Conservation (phyloP, 2,329 filamentous ascomycete species). For the Spiromastix sp. region DNA sequence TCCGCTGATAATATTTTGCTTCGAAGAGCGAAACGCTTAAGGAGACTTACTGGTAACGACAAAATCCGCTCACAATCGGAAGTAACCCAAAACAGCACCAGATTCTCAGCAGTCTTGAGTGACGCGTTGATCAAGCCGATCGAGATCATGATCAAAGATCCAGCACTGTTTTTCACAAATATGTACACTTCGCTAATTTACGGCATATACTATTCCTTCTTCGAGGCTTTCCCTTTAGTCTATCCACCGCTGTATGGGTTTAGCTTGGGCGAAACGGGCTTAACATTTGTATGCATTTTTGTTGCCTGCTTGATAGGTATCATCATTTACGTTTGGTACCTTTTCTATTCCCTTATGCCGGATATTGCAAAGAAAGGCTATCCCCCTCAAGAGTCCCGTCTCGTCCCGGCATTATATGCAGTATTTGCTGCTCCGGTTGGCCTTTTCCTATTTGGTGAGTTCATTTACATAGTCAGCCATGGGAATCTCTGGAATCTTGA, state of each 20-base stretch:
- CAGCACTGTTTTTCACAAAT: slow-evolving; percentile 51
- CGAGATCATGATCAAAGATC: slow-evolving; percentile 51
- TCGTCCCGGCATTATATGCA: slow-evolving; percentile 44
- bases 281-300: slow-evolving; percentile 52
- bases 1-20: slow-evolving; percentile 49
- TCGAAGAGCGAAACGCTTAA: slow-evolving; percentile 50
- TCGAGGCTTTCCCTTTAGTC: slow-evolving; percentile 57
- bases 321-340: slow-evolving; percentile 40
- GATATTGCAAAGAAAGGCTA: slow-evolving; percentile 40
- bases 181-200: slow-evolving; percentile 52
- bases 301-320: slow-evolving; percentile 47
- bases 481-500: too few relatives aligned
- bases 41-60: slow-evolving; percentile 48
- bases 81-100: slow-evolving; percentile 50
- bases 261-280: slow-evolving; percentile 46
- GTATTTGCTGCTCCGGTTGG: slow-evolving; percentile 46
- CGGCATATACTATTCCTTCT: slow-evolving; percentile 42
- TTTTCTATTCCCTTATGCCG: slow-evolving; percentile 43
- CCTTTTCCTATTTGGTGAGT: slow-evolving; percentile 51
- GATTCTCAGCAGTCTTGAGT: slow-evolving; percentile 33
- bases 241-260: slow-evolving; percentile 52
- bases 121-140: slow-evolving; percentile 53
- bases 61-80: slow-evolving; percentile 52
- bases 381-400: slow-evolving; percentile 45
- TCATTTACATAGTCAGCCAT: too few relatives aligned